Conservation (phyloP, 2,329 filamentous ascomycete genomes). For the Microdochium paspali region DNA sequence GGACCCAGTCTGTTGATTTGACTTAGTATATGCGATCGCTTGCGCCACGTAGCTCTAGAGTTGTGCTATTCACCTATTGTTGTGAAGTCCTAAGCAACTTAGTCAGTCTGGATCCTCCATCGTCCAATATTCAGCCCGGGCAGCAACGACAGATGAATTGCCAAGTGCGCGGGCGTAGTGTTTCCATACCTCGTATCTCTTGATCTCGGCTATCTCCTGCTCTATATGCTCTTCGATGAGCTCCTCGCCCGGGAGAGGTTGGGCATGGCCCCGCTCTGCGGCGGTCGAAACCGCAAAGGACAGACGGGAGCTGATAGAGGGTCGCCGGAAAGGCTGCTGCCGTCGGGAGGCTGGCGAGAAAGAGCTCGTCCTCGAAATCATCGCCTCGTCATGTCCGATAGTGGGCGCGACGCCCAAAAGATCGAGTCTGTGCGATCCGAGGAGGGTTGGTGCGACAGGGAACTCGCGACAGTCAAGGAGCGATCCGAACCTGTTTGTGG, state of each 20-base stretch:
- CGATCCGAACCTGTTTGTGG: too few relatives aligned
- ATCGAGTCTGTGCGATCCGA: background rate
- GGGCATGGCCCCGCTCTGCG: constrained; percentile 53
- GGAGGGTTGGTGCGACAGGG: background rate
- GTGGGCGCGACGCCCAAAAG: constrained; percentile 16
- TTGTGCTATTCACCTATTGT: constrained; percentile 63
- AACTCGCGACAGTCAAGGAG: background rate
- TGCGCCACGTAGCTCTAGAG: constrained; percentile 4
- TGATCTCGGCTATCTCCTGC: constrained; percentile 95
- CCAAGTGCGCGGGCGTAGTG: too few relatives aligned
- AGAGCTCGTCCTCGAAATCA: constrained; percentile 45
- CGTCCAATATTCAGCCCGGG: too few relatives aligned
- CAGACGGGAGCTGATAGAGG: constrained; percentile 55
- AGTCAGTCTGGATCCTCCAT: too few relatives aligned
- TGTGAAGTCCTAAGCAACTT: constrained; percentile 95
- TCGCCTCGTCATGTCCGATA: constrained; percentile 28
- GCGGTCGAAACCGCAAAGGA: constrained; percentile 58
- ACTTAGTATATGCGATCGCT: constrained; percentile 19
- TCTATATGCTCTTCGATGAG: constrained; percentile 91
- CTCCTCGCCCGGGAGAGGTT: constrained; percentile 46
- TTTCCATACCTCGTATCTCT: constrained; percentile 76
- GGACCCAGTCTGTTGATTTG: constrained; percentile 75
- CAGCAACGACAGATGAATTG: too few relatives aligned
- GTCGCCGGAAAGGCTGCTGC: constrained; percentile 31
- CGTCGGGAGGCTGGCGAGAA: constrained; percentile 37